phyloP scores from a whole-genome alignment of 2,329 filamentous ascomycete species.

The Cytospora piceae region DNA sequence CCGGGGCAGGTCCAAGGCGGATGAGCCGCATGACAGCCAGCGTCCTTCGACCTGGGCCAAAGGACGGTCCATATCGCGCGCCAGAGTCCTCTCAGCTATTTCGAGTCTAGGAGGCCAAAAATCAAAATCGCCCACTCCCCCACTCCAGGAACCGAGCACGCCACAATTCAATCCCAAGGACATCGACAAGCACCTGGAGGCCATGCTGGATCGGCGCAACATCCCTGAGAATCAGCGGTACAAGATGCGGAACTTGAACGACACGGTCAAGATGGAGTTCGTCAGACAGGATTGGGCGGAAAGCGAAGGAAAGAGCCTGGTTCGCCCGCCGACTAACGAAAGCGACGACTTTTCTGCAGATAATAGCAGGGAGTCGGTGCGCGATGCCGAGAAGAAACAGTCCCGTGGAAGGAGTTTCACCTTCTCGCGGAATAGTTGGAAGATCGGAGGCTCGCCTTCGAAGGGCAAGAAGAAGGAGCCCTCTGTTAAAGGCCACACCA shows the following conservation, averaged over 20 bases:
- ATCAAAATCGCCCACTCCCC: constrained; percentile 40
- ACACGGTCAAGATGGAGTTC: constrained; percentile 93
- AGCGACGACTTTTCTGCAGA: constrained; percentile 42
- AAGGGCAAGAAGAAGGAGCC: constrained; percentile 76
- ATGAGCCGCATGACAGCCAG: constrained; percentile 20
- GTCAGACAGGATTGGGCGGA: constrained; percentile 86
- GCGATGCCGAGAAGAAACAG: constrained; percentile 54
- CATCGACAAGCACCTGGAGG: constrained; percentile 62
- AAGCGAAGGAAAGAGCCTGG: constrained; percentile 56
- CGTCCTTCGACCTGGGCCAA: constrained; percentile 35
- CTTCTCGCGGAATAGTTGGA: constrained; percentile 63
- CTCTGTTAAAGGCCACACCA: constrained; percentile 65
- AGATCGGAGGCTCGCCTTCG: constrained; percentile 67
- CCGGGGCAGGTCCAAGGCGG: constrained; percentile 30
- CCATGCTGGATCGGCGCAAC: constrained; percentile 80
- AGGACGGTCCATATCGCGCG: constrained; percentile 47
- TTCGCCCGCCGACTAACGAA: constrained; percentile 49
- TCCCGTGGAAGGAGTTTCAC: constrained; percentile 79
- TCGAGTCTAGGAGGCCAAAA: constrained; percentile 43
- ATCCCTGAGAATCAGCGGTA: constrained; percentile 92
- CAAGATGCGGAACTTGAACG: constrained; percentile 88
- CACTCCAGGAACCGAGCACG: constrained; percentile 52
- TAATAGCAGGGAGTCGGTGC: constrained; percentile 38
- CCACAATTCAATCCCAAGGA: constrained; percentile 55
- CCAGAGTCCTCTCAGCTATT: constrained; percentile 45